Evolutionary conservation across 2,329 filamentous ascomycete genomes (phyloP), one percentile per base, ranked within the genome.

Genomic region (Neobulgaria alba): DNA sequence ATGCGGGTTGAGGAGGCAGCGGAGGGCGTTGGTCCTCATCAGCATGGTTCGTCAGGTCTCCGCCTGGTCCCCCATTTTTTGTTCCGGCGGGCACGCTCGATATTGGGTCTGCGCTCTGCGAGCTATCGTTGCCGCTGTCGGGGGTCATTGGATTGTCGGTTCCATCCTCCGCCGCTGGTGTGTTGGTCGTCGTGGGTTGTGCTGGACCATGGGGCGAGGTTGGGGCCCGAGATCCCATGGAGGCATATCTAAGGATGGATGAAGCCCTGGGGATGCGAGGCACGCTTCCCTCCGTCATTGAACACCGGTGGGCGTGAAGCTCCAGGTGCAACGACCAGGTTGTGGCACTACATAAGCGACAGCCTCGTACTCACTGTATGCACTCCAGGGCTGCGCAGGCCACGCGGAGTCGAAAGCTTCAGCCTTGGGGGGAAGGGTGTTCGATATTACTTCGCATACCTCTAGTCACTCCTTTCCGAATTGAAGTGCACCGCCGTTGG

Each of bases 1-100:
- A 63, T 7, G 12, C 7, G 16, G 66, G 67, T 34, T 68, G 61
- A 10, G 67, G 66, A 43, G 68, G 68, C 18, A 71, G 56, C 32
- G 67, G 63, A 19, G 68, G 68, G 18, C 63, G 62, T 36, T 54
- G 49, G 37, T 57, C 61, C 46, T 64, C 61, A n/a, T n/a, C n/a
- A 19, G 53, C 51, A 40, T 56, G 23, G 23, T 7, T 7, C 7
- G 23, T 58, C 19, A 43, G 19, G 17, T 38, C 29, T 32, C 34
- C 38, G 20, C 41, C 40, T 20, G 16, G 26, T 29, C 14, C 29
- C 34, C 32, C 30, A 18, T 21, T 26, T n/a, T 26, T 12, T 17
- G 38, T 23, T 21, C 39, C 31, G 8, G 21, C 12, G 14, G 12
- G 5, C 20, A n/a, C 18, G 30, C 10, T 32, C 14, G 26, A 26